Evolutionary conservation across 139 green algal species (phyloP), one percentile per base, ranked within the genome.

Genomic region (Chlorella sp.): DNA sequence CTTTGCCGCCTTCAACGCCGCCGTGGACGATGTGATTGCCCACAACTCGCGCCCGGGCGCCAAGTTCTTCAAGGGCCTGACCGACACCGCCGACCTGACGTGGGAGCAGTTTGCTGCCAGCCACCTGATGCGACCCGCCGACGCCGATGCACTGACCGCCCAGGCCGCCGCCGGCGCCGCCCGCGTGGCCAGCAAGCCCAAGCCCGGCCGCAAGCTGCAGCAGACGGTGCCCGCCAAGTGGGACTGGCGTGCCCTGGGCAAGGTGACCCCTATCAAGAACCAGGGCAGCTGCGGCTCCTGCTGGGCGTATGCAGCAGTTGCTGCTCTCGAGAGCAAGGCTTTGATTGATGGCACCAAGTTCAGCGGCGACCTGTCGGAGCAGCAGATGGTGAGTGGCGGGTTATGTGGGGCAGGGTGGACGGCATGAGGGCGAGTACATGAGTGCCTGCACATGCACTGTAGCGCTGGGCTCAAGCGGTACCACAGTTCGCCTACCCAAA

Each of bases 201-300:
- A 25, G 25, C 34, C 56, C 70, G 20, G 64, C n/a, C 70, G 70
- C 26, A 78, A 78, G 70, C 70, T 78, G 26, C 39, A 47, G 18
- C 70, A 78, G 70, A n/a, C 68, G 7, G 39, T 38, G 26, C 41
- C 41, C 25, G 39, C 32, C 41, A 18, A 11, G 39, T 60, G 44
- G 26, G 70, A 78, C 70, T 78, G 70, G 70, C 44, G 70, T 13
- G 21, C 39, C 25, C 44, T 25, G 26, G 70, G 70, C 70, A 78
- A 78, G 28, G 70, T 78, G 70, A 47, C 70, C 12, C 32, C 70
- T 1, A 28, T 30, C 9, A 47, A 47, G 25, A 32, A 78, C 70
- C 70, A 78, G 70, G 70, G 39, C 41, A 47, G 70, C 70, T 78
- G 70, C 70, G 70, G 70, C 41, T 72, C 65, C 15, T 39, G 64